Conservation (phyloP, 306 rosid genomes). For the Carpinus fangiana region DNA sequence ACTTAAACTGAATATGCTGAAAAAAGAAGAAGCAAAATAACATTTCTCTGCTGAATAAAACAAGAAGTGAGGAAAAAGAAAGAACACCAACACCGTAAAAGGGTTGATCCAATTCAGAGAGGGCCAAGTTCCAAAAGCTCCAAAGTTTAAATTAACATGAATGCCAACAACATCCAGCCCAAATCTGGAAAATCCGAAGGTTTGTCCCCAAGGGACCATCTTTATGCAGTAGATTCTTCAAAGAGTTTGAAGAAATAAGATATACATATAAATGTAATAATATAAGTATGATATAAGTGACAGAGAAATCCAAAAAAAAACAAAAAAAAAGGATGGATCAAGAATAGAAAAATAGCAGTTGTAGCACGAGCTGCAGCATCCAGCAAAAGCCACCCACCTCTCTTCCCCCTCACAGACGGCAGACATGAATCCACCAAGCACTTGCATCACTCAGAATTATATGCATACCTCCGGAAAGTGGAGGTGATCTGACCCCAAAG, state of each 20-base stretch:
- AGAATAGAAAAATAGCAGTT: not conserved
- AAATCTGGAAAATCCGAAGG: slow-evolving; percentile 14
- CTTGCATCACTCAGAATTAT: slow-evolving; percentile 17
- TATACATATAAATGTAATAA: slow-evolving; percentile 27
- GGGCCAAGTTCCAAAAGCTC: not conserved
- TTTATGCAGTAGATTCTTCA: slow-evolving; percentile 34
- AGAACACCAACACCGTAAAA: no score
- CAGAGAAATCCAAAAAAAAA: not conserved
- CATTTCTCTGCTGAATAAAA: no score
- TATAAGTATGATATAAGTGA: slow-evolving; percentile 2
- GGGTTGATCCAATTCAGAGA: not conserved
- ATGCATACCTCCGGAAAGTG: slow-evolving; percentile 14
- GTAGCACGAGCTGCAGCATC: slow-evolving; percentile 29
- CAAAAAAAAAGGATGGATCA: not conserved
- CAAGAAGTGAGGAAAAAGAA: no score
- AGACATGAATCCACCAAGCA: not conserved
- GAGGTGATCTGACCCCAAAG: slow-evolving; percentile 55
- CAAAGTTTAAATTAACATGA: slow-evolving; percentile 8
- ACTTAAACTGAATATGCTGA: no score
- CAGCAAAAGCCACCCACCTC: slow-evolving; percentile 13
- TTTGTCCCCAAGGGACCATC: slow-evolving; percentile 26
- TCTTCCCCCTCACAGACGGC: slow-evolving; percentile 1
- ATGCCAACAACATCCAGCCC: slow-evolving; percentile 25
- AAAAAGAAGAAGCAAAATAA: no score
- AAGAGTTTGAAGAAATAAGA: slow-evolving; percentile 27